Conservation (phyloP, 495 filamentous ascomycete genomes). For the Thozetella sp. region DNA sequence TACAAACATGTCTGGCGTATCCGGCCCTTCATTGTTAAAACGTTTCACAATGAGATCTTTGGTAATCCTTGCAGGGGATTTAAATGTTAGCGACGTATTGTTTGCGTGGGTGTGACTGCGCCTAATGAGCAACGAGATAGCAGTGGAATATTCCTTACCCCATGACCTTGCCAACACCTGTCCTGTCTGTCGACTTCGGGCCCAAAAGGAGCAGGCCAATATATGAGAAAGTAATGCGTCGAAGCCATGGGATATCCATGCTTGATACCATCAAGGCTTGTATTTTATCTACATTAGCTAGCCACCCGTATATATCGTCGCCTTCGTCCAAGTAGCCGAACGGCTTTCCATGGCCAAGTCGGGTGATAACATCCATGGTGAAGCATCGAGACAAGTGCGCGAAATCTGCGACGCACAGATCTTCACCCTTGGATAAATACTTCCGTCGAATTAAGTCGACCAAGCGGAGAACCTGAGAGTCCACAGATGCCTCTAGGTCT, state of each 20-base stretch:
- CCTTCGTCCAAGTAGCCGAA: slow-evolving; percentile 48
- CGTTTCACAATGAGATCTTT: slow-evolving; percentile 26
- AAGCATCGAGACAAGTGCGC: slow-evolving; percentile 42
- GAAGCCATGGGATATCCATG: slow-evolving; percentile 10
- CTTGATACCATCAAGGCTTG: slow-evolving; percentile 22
- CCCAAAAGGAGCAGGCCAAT: no score
- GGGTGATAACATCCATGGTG: slow-evolving; percentile 51
- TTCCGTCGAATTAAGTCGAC: slow-evolving; percentile 36
- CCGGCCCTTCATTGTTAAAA: slow-evolving; percentile 26
- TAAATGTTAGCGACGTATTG: no score
- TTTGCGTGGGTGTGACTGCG: no score
- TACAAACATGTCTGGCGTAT: slow-evolving; percentile 40
- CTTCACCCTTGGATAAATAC: slow-evolving; percentile 26
- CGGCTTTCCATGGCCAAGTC: slow-evolving; percentile 50
- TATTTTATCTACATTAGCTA: slow-evolving; percentile 32
- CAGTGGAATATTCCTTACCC: slow-evolving; percentile 23
- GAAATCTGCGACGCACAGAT: slow-evolving; percentile 37
- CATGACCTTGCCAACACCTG: slow-evolving; percentile 37
- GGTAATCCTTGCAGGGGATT: no score
- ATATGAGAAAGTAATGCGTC: slow-evolving; percentile 30
- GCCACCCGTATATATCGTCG: slow-evolving; percentile 48
- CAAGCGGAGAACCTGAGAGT: slow-evolving; percentile 35
- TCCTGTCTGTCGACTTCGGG: slow-evolving; percentile 55
- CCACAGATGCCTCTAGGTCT: slow-evolving; percentile 37
- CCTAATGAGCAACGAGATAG: no score